These are phyloP conservation scores for Cercis canadensis DNA, from an alignment of 306 rosid species.

Conservation along the genomic window DNA sequence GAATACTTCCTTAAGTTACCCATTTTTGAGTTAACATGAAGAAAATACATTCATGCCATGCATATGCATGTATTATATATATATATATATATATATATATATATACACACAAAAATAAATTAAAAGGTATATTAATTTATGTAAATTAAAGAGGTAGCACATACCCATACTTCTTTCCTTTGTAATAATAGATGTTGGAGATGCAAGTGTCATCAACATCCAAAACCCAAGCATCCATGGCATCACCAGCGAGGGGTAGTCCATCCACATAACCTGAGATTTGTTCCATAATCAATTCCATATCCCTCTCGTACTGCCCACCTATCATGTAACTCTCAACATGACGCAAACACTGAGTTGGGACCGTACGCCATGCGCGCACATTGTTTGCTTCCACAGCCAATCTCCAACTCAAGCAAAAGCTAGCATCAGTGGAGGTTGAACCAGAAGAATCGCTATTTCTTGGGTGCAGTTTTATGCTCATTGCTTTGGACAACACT, in stretches of 20 bases:
- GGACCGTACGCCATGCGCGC: constrained; percentile 61
- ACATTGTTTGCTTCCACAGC: constrained; percentile 66
- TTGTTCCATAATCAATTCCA: constrained; percentile 44
- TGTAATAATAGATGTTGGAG: constrained; percentile 59
- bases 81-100: too few relatives aligned
- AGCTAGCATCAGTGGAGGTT: not conserved
- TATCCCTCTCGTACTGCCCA: constrained; percentile 60
- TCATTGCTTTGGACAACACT: constrained; percentile 33
- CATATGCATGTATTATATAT: too few relatives aligned
- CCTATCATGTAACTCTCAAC: constrained; percentile 60
- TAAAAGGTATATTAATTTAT: too few relatives aligned
- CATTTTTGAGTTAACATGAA: too few relatives aligned
- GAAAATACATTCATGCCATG: too few relatives aligned
- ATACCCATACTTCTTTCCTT: constrained; percentile 49
- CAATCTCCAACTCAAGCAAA: constrained; percentile 67
- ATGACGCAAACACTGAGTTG: constrained; percentile 41
- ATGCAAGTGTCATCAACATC: constrained; percentile 76
- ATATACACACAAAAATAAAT: too few relatives aligned
- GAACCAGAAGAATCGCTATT: too few relatives aligned
- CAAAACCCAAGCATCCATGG: constrained; percentile 61
- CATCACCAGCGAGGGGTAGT: constrained; percentile 36
- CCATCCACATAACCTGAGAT: constrained; percentile 37
- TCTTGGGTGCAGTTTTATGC: not conserved
- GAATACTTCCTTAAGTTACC: too few relatives aligned
- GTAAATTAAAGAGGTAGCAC: not conserved